Base-by-base conservation (phyloP, 2,329 filamentous ascomycete species). In the Salinomyces thailandicus region DNA sequence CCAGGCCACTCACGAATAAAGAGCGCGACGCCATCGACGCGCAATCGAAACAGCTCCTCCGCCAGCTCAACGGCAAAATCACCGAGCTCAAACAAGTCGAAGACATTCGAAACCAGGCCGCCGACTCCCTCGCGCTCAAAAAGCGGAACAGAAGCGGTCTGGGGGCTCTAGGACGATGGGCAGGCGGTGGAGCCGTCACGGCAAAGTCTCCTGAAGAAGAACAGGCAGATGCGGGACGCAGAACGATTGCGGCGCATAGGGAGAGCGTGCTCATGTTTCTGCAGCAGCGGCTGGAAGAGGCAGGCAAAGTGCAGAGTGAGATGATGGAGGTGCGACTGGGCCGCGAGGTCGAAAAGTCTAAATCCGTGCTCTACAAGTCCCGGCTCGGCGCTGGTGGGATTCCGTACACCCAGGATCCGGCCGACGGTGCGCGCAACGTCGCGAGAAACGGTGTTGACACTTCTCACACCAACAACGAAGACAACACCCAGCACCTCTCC, bases 251-350 rank as follows among this genome's bases (percentile, higher is more conserved):
- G 34, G 71, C 75, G 33, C 81, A 93, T 48, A 69, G 87, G 35
- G 87, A 93, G 52, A 80, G 80, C 45, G 77, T 98, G 31, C 64
- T 96, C 8, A 89, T 82, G 79, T 87, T 81, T 49, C 58, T 98
- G 51, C 72, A 83, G 45, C 72, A 80, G 54, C 72, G 77, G 51
- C 62, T 96, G 44, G 82, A 91, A 62, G 71, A 76, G 46, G 86
- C 81, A 38, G 81, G 82, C 28, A 72, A 76, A 50, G 77, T 81
- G 45, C 89, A 96, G 66, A 78, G 85, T 51, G 74, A 73, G 34
- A 95, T 96, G 85, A 94, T 96, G 72, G 87, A 94, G 64, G 82
- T 84, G 53, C 68, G 91, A 50, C 68, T 96, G 48, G 77, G 78
- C 53, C 70, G 91, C 37, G 85, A 93, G 58, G 71, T 89, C 59